Percentiles rank a stretch among this genome's conserved stretches.
phyloP scores from a whole-genome alignment of 495 filamentous ascomycete genomes.

The Penicillium angulare region DNA sequence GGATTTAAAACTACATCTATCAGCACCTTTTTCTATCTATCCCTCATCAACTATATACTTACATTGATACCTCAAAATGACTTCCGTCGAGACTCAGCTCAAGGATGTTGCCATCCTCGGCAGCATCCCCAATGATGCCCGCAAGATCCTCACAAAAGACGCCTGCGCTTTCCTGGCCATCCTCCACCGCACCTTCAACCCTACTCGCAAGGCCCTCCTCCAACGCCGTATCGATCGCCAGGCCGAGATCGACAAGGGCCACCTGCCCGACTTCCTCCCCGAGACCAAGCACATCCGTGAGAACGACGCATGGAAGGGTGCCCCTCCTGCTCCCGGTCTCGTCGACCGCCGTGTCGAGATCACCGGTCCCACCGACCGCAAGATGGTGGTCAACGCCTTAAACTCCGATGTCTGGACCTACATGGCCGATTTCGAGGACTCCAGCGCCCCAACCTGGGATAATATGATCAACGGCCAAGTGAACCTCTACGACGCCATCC shows the following conservation, averaged over 20 bases:
- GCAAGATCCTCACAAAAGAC: conserved; percentile 88
- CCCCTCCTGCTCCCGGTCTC: conserved; percentile 87
- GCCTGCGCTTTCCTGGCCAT: conserved; percentile 92
- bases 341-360: conserved; percentile 98
- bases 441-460: conserved; percentile 95
- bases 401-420: conserved; percentile 99
- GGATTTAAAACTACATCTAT: background rate
- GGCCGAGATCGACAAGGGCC: conserved; percentile 89
- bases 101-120: conserved; percentile 88
- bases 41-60: conserved; percentile 1
- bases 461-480: conserved; percentile 99
- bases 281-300: conserved; percentile 97
- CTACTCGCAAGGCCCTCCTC: conserved; percentile 82
- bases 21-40: background rate
- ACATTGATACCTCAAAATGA: conserved; percentile 54
- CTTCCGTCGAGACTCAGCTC: conserved; percentile 69
- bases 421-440: conserved; percentile 99
- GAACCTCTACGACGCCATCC: conserved; percentile 96
- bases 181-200: conserved; percentile 92
- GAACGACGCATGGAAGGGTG: conserved; percentile 90
- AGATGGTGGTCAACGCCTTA: conserved; percentile 99
- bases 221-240: conserved; percentile 85
- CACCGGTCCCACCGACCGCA: conserved; percentile 94
- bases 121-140: conserved; percentile 68
- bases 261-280: conserved; percentile 91